Evolutionary conservation across 176 grass and related monocot genomes (phyloP), one percentile per base, ranked within the genome.

Genomic region (Cenchrus americanus): DNA sequence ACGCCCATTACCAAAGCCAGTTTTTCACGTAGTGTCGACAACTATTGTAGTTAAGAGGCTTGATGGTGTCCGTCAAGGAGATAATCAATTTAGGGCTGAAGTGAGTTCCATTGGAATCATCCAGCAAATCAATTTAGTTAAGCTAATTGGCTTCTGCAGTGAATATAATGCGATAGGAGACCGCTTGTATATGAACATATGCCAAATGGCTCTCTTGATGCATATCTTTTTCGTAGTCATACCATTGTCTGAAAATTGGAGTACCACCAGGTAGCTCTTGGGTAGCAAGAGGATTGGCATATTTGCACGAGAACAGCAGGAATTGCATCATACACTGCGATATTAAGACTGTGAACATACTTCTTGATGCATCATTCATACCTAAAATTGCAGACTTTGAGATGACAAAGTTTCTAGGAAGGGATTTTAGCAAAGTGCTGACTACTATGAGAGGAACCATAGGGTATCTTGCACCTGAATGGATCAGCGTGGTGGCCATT

Each of bases 31-130:
- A n/a, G n/a, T n/a, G n/a, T n/a, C n/a, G n/a, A n/a, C n/a, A n/a
- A n/a, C n/a, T n/a, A n/a, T n/a, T 30, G 27, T 2, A 30, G 27
- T 30, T 30, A 30, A 30, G 27, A 30, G 27, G 27, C 27, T 30
- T 30, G 27, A 86, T 62, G 43, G 61, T 47, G 9, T 43, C 14
- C 8, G 5, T 41, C 79, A 74, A 18, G 83, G 84, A 24, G 90
- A 92, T 32, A 89, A 92, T 44, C 34, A 92, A 60, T 92, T 89
- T 32, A 81, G 83, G 34, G 44, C 87, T 8, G 83, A 92, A 59
- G 83, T 92, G 71, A 85, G 81, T 72, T 89, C 90, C 12, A 80
- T 92, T 13, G 83, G 87, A 30, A 84, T 82, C 0, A 86, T 92
- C 10, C 80, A 92, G 19, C 83, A 89, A 59, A 65, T 80, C 4